Base-by-base conservation (phyloP, 768 basidiomycete species). In the Suillus lakei region DNA sequence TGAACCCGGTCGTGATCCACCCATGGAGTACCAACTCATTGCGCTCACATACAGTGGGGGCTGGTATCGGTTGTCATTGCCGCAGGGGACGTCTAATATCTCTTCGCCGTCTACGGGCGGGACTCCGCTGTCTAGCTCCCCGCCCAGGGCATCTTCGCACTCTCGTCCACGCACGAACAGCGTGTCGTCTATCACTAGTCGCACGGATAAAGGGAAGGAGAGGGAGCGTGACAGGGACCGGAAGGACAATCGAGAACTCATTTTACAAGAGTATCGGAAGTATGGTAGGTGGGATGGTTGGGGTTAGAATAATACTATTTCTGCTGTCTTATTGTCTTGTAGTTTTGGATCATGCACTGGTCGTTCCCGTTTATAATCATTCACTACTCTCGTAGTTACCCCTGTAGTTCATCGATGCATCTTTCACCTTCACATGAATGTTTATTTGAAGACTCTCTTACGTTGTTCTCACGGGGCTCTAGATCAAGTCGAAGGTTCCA, bases 201-300 rank as follows among this genome's bases (percentile, higher is more conserved):
- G 85, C 34, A 66, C 79, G 9, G 83, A 82, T 53, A 83, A 77
- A 58, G 88, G 88, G 69, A 88, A 86, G 66, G 85, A 81, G 68
- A 87, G 86, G 66, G 79, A 81, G 41, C 86, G 87, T 56, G 84
- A 85, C 73, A 87, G 84, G 67, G 77, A 79, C 60, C 80, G 75
- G 68, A 88, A 86, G 73, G 85, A 89, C 66, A 84, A 86, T 65
- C 82, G 87, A 56, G 86, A 90, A 34, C 90, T 94, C 73, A 80
- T 83, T 15, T 73, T 96, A 59, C 82, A 88, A 69, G 94, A 96
- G 74, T 96, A 89, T 75, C 80, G 93, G 68, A 83, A 90, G 68
- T 95, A 89, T 72, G 95, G 94, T 28, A 82, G 92, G 63, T 95
- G 93, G 92, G 94, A 96, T 81, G 94, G 93, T 0, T 96, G 94